Percentiles rank a stretch among this genome's conserved stretches.
These are phyloP conservation scores for Aureobasidium mangrovei DNA, from an alignment of 2,329 filamentous ascomycete genomes.

Conservation along the genomic window DNA sequence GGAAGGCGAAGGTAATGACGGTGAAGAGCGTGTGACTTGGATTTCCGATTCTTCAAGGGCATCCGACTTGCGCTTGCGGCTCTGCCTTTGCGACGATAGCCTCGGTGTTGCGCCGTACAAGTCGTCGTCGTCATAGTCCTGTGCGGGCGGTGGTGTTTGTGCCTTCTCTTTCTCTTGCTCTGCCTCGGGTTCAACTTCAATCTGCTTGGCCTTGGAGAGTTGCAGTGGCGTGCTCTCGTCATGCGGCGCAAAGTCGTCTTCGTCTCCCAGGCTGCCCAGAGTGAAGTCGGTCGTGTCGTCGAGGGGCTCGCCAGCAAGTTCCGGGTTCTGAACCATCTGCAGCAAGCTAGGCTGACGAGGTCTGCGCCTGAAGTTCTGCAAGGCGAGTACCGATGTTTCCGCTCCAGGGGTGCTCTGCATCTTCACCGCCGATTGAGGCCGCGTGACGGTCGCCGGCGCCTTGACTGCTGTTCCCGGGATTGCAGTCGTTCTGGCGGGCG, in stretches of 20 bases:
- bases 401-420: conserved; percentile 34
- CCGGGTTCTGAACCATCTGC: conserved; percentile 37
- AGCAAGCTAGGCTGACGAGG: conserved; percentile 42
- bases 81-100: not conserved
- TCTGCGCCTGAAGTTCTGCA: conserved; percentile 43
- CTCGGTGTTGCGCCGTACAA: conserved; percentile 3
- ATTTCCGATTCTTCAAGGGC: conserved; percentile 21
- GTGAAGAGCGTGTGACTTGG: conserved; percentile 33
- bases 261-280: conserved; percentile 19
- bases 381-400: conserved; percentile 40
- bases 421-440: conserved; percentile 37
- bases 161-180: conserved; percentile 14
- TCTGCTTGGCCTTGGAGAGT: not conserved
- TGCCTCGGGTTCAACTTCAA: not conserved
- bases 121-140: conserved; percentile 2
- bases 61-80: conserved; percentile 14
- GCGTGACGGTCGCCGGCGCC: conserved; percentile 16
- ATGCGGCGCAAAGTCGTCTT: conserved; percentile 49
- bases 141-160: not conserved
- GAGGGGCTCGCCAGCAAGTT: not conserved
- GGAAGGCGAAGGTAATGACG: conserved; percentile 19
- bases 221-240: conserved; percentile 58
- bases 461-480: conserved; percentile 21
- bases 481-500: conserved; percentile 25
- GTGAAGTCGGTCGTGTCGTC: conserved; percentile 22